phyloP scores from a whole-genome alignment of 1,139 yeast genomes.

The Meyerozyma sp. region DNA sequence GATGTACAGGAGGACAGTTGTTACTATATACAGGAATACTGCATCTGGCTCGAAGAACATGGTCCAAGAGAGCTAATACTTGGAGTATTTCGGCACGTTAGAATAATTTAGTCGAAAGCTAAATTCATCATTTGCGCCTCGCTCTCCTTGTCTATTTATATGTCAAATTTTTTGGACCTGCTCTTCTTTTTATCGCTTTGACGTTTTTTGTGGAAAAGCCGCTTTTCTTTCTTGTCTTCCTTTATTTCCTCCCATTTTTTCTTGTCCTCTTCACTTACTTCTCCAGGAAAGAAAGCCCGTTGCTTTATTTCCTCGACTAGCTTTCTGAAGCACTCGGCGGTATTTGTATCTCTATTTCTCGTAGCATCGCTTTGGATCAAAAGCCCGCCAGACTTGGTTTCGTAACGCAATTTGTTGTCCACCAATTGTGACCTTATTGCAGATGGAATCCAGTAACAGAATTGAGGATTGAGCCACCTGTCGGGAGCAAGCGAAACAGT shows the following conservation, averaged over 20 bases:
- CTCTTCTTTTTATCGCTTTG: slow-evolving; percentile 51
- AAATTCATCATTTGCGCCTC: no score
- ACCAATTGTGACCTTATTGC: slow-evolving; percentile 42
- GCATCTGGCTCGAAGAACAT: not conserved
- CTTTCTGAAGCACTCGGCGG: slow-evolving; percentile 55
- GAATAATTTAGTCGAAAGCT: no score
- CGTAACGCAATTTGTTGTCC: slow-evolving; percentile 42
- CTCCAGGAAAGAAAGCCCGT: slow-evolving; percentile 45
- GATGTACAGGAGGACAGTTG: not conserved
- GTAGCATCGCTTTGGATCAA: slow-evolving; percentile 58
- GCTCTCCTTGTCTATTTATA: slow-evolving; percentile 3
- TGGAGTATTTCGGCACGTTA: no score
- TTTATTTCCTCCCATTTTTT: slow-evolving; percentile 53
- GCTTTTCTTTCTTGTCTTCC: slow-evolving; percentile 39
- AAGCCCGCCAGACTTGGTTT: slow-evolving; percentile 53
- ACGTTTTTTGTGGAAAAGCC: slow-evolving; percentile 49
- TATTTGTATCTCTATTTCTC: slow-evolving; percentile 56
- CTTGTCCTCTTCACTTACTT: slow-evolving; percentile 42
- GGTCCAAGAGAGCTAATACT: no score
- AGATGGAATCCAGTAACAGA: slow-evolving; percentile 58
- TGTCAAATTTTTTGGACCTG: slow-evolving; percentile 37
- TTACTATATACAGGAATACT: not conserved
- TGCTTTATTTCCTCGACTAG: slow-evolving; percentile 49
- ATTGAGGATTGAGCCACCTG: slow-evolving; percentile 42
- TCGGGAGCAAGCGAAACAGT: slow-evolving; percentile 48